Evolutionary conservation across 2,329 filamentous ascomycete species (phyloP).

Genomic region (Exophiala sideris): DNA sequence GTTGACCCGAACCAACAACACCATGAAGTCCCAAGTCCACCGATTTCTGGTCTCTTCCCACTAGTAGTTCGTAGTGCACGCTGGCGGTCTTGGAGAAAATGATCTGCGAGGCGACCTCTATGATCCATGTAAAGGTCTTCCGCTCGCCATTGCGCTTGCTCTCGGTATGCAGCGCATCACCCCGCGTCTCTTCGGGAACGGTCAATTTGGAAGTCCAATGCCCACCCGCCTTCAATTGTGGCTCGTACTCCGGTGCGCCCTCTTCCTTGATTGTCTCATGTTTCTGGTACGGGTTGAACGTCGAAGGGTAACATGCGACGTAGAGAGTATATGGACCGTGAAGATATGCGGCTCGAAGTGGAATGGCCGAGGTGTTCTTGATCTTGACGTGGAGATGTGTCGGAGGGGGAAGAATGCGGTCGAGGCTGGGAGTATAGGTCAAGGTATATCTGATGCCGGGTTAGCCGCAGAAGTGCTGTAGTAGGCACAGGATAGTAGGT

Average conservation of each 20-base stretch:
- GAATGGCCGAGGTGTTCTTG: slow-evolving; percentile 86
- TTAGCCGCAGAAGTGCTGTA: slow-evolving; percentile 1
- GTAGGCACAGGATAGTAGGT: slow-evolving; percentile 11
- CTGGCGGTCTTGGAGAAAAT: slow-evolving; percentile 87
- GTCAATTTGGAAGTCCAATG: slow-evolving; percentile 76
- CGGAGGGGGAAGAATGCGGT: slow-evolving; percentile 86
- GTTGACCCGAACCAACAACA: slow-evolving; percentile 51
- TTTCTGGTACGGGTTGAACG: slow-evolving; percentile 78
- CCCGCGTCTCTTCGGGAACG: slow-evolving; percentile 72
- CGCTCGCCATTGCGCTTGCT: slow-evolving; percentile 33
- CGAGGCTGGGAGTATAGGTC: slow-evolving; percentile 84
- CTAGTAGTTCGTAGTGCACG: slow-evolving; percentile 80
- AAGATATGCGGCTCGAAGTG: slow-evolving; percentile 89
- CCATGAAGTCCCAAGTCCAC: slow-evolving; percentile 63
- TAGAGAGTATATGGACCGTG: slow-evolving; percentile 89
- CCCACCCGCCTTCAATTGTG: slow-evolving; percentile 91
- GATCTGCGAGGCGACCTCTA: slow-evolving; percentile 89
- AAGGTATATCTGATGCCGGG: slow-evolving; percentile 61
- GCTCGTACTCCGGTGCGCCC: slow-evolving; percentile 87
- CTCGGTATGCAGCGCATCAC: slow-evolving; percentile 21
- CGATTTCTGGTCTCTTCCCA: slow-evolving; percentile 82
- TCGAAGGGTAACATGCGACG: slow-evolving; percentile 77
- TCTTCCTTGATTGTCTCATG: slow-evolving; percentile 66
- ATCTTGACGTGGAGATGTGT: slow-evolving; percentile 77
- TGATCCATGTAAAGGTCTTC: slow-evolving; percentile 73